Base-by-base conservation (phyloP, 2,329 filamentous ascomycete genomes). In the Neonectria magnoliae region DNA sequence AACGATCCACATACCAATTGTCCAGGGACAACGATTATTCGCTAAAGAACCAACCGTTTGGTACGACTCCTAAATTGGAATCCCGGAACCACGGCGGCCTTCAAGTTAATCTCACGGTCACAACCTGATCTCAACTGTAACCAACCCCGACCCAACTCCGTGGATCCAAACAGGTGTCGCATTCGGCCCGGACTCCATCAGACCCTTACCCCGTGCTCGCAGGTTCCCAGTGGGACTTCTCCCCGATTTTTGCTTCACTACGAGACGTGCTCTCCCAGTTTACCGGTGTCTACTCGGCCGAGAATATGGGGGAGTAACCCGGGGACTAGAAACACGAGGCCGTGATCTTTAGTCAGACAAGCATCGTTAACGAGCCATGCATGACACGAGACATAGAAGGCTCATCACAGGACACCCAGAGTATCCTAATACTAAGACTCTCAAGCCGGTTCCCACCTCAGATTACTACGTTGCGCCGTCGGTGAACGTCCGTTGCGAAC, bases 131-230 rank as follows among this genome's bases (percentile, higher is more conserved):
- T 29, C 22, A 20, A 16, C 1, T n/a, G 14, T 22, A 25, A 22
- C 6, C 20, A 20, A 13, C 47, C 45, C 31, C 47, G 47, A 36
- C 36, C 47, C 57, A 29, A 59, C 42, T n/a, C 33, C 47, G 36
- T 48, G 56, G 56, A 18, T 18, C 56, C 36, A n/a, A 31, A 27
- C 44, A 41, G 41, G 33, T 58, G 31, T 22, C 52, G 36, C 45
- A 62, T 62, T 62, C 59, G 59, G 59, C 59, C 59, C 59, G 59
- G 44, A 8, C 31, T 45, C 58, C 58, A 55, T 33, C 25, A 11
- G 44, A 25, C 20, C 44, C 6, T 47, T 47, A 25, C 31, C 20
- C 42, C 36, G 42, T 53, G 20, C 10, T 36, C 25, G 2, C 20
- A 41, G 3, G 18, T 20, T 22, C n/a, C 31, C 10, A 33, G 10